phyloP scores from a whole-genome alignment of 1,139 yeast genomes.

The Yamadazyma spencermartinsiae region DNA sequence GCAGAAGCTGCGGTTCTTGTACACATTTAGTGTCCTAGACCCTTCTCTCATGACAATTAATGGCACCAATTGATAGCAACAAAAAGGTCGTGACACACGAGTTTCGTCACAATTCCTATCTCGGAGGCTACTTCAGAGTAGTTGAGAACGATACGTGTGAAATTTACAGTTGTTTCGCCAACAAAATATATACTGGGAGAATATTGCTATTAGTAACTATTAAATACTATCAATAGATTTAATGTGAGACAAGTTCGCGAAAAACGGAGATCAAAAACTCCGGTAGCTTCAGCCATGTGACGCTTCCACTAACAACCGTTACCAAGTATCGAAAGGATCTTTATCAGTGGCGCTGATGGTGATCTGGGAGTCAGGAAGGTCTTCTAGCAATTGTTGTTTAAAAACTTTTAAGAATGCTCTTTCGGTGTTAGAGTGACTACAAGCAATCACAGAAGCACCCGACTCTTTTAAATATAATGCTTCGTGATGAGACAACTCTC shows the following conservation, averaged over 20 bases:
- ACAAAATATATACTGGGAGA: too few relatives aligned
- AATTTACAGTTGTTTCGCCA: too few relatives aligned
- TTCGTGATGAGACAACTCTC: conserved; percentile 94
- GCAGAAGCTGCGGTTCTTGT: neutral
- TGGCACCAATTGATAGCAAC: neutral
- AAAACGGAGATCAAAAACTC: too few relatives aligned
- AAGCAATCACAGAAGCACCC: conserved; percentile 73
- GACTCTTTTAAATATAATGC: conserved; percentile 67
- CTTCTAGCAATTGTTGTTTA: conserved; percentile 47
- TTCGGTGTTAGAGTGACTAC: conserved; percentile 93
- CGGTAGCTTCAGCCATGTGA: too few relatives aligned
- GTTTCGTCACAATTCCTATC: too few relatives aligned
- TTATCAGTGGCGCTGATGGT: conserved; percentile 50
- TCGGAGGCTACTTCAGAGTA: too few relatives aligned
- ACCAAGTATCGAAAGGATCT: conserved; percentile 55
- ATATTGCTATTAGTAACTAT: too few relatives aligned
- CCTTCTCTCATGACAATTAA: neutral
- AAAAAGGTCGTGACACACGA: too few relatives aligned
- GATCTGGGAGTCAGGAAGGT: conserved; percentile 47
- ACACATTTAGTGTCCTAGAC: neutral
- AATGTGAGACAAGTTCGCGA: too few relatives aligned
- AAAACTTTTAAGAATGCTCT: conserved; percentile 69
- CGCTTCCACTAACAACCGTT: too few relatives aligned
- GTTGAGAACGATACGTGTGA: too few relatives aligned
- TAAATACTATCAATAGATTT: too few relatives aligned